phyloP scores from a whole-genome alignment of 176 grass and related monocot genomes.

The Musa schizocarpa region DNA sequence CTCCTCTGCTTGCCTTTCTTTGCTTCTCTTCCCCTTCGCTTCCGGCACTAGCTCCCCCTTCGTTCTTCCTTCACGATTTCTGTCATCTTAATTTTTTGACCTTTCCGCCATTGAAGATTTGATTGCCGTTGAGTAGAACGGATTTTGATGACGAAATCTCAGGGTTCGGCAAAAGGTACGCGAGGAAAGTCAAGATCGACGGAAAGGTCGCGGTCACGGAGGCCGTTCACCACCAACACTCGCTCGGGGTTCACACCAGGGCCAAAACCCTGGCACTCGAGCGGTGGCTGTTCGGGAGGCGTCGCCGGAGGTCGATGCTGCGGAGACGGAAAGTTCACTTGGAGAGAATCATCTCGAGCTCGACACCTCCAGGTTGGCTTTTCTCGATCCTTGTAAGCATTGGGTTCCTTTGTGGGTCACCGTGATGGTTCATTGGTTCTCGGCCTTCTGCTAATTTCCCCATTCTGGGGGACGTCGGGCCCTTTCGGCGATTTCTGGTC shows the following conservation, averaged over 20 bases:
- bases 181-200: constrained; percentile 9
- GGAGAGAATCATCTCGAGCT: constrained; percentile 5
- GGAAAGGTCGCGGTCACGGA: constrained; percentile 14
- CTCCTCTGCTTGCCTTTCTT: neutral
- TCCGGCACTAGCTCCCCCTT: too few relatives aligned
- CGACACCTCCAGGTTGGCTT: constrained; percentile 14
- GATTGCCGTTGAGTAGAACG: neutral
- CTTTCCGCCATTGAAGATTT: neutral
- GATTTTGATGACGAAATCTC: constrained; percentile 1
- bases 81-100: neutral
- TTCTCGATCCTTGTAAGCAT: neutral
- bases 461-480: neutral
- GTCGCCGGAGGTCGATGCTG: constrained; percentile 1
- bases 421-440: neutral
- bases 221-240: neutral
- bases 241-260: too few relatives aligned
- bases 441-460: neutral
- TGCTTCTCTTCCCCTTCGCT: neutral
- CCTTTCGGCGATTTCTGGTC: neutral
- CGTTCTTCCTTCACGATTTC: neutral
- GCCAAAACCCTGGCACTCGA: too few relatives aligned
- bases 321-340: neutral
- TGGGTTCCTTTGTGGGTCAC: neutral
- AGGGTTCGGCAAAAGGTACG: constrained; percentile 5
- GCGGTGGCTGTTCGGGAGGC: neutral